Evolutionary conservation across 2,329 filamentous ascomycete species (phyloP).

Genomic region (Cytospora piceicola): DNA sequence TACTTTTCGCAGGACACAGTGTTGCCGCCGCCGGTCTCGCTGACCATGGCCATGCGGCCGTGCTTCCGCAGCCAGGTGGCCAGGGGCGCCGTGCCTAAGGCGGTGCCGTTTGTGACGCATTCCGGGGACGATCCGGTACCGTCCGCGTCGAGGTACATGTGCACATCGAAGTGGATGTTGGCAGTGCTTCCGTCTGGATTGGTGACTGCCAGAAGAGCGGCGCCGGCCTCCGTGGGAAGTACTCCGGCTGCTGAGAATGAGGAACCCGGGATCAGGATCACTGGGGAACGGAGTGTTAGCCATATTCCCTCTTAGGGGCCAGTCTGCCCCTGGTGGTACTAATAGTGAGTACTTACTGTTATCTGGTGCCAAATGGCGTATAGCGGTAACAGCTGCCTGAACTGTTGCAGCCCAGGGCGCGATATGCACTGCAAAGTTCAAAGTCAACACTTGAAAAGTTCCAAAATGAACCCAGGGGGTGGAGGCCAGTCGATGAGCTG

Average conservation of each 20-base stretch:
- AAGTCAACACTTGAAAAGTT: not conserved
- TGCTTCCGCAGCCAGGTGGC: conserved; percentile 42
- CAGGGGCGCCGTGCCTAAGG: conserved; percentile 39
- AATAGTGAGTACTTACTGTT: conserved; percentile 46
- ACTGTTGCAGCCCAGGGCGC: conserved; percentile 61
- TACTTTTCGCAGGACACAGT: conserved; percentile 40
- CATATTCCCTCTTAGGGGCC: not conserved
- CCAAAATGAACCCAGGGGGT: not conserved
- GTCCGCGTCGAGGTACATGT: conserved; percentile 62
- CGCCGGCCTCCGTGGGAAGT: conserved; percentile 54
- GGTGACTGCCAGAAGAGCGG: conserved; percentile 54
- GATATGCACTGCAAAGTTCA: conserved; percentile 42
- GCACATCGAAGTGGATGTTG: conserved; percentile 60
- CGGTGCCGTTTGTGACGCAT: conserved; percentile 55
- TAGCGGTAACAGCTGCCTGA: conserved; percentile 66
- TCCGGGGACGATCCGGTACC: conserved; percentile 56
- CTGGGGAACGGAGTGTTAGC: not conserved
- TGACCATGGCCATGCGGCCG: conserved; percentile 40
- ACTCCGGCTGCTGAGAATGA: conserved; percentile 59
- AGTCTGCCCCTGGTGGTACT: not conserved
- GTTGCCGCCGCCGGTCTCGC: conserved; percentile 45
- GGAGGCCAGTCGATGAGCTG: not conserved
- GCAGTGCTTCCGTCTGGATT: conserved; percentile 62
- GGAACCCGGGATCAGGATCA: conserved; percentile 64
- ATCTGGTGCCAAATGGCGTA: conserved; percentile 63